Percentiles rank a stretch among this genome's conserved stretches.
Conservation (phyloP, 345 rosid species). For the Heritiera fomes region DNA sequence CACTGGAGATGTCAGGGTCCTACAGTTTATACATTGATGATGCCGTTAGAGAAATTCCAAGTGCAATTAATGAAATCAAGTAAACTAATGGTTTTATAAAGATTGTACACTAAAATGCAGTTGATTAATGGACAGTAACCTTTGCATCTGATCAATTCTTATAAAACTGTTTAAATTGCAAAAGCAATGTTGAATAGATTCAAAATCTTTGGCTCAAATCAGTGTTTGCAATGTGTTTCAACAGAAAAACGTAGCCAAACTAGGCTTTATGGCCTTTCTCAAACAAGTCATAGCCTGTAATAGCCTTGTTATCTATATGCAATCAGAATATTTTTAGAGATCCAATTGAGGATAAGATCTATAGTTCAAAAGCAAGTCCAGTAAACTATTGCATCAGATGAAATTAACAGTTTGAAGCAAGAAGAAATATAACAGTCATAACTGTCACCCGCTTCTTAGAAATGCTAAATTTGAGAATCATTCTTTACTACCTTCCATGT, state of each 20-base stretch:
- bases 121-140: not conserved
- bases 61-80: not conserved
- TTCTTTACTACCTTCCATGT: constrained; percentile 72
- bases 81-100: not conserved
- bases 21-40: constrained; percentile 27
- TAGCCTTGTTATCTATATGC: no score
- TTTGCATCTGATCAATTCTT: not conserved
- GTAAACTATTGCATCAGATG: not conserved
- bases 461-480: not conserved
- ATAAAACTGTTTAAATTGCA: not conserved
- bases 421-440: not conserved
- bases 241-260: not conserved
- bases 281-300: not conserved
- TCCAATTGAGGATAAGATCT: no score
- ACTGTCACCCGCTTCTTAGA: not conserved
- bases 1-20: constrained; percentile 87
- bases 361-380: no score
- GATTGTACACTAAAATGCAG: not conserved
- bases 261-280: not conserved
- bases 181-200: not conserved
- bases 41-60: not conserved
- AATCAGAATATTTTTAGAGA: no score
- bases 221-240: not conserved
- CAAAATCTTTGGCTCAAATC: not conserved
- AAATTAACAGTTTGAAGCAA: not conserved